These are phyloP conservation scores for Apiospora kogelbergensis DNA, from an alignment of 2,329 filamentous ascomycete species.

Conservation along the genomic window DNA sequence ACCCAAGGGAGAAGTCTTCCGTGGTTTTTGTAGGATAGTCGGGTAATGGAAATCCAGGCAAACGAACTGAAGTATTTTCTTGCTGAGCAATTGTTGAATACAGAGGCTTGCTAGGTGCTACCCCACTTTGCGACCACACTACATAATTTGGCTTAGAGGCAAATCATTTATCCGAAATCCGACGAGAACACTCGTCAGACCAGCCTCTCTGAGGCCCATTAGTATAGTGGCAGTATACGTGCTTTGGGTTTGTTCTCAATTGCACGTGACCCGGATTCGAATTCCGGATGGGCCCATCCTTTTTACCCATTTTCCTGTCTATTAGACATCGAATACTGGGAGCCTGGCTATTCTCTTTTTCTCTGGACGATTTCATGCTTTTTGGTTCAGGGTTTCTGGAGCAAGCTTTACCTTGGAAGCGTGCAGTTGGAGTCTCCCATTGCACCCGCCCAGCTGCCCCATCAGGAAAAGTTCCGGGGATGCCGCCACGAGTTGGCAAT, in stretches of 20 bases:
- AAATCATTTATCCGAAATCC: background rate
- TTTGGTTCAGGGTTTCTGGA: background rate
- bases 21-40: too few species aligned
- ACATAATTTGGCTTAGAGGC: background rate
- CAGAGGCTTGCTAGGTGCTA: too few species aligned
- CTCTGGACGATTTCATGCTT: background rate
- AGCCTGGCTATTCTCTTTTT: background rate
- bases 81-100: too few species aligned
- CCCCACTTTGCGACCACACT: background rate
- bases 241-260: conserved; percentile 6
- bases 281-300: conserved; percentile 2
- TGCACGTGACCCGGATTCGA: conserved; percentile 10
- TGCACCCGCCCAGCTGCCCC: background rate
- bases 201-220: background rate
- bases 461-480: background rate
- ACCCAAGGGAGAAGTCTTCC: too few species aligned
- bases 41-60: too few species aligned
- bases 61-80: too few species aligned
- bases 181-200: background rate
- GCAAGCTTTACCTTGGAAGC: background rate
- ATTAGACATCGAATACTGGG: background rate
- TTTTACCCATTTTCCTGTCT: background rate
- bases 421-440: background rate
- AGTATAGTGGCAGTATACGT: conserved; percentile 12
- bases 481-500: too few species aligned